These are phyloP conservation scores for Amauroascus verrucosus DNA, from an alignment of 2,329 filamentous ascomycete species.

Conservation along the genomic window DNA sequence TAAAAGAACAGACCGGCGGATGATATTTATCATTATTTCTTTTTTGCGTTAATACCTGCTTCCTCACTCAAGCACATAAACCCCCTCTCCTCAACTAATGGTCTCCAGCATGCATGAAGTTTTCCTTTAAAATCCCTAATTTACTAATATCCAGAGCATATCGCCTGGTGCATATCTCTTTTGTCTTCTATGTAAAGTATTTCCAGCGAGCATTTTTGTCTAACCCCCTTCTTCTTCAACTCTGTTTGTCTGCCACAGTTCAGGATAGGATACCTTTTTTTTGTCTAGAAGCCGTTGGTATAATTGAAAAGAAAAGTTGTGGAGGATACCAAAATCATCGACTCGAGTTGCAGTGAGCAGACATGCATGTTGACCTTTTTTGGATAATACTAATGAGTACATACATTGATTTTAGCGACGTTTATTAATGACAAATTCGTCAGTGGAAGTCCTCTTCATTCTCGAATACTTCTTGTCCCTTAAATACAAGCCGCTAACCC, in stretches of 20 bases:
- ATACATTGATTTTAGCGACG: background rate
- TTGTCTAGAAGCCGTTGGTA: background rate
- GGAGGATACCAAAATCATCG: background rate
- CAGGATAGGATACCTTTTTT: background rate
- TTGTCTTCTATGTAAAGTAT: slow-evolving; percentile 2
- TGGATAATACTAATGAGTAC: background rate
- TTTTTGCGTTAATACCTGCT: background rate
- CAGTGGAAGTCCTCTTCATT: background rate
- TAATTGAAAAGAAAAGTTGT: background rate
- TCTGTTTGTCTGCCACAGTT: background rate
- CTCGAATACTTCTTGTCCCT: background rate
- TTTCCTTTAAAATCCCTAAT: background rate
- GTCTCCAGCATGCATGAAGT: background rate
- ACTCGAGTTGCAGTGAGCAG: background rate
- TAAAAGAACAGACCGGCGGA: slow-evolving; percentile 25
- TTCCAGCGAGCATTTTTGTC: background rate
- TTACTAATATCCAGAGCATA: slow-evolving; percentile 3
- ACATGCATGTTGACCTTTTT: no score
- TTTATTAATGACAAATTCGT: background rate
- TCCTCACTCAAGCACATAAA: background rate
- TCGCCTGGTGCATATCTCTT: background rate
- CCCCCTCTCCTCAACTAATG: background rate
- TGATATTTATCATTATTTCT: background rate
- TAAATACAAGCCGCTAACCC: background rate
- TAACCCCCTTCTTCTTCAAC: background rate